A percentile compares a stretch with the other conserved stretches of the same genome.
Evolutionary conservation across 2,329 filamentous ascomycete species (phyloP).

Genomic region (Alternaria sp.): DNA sequence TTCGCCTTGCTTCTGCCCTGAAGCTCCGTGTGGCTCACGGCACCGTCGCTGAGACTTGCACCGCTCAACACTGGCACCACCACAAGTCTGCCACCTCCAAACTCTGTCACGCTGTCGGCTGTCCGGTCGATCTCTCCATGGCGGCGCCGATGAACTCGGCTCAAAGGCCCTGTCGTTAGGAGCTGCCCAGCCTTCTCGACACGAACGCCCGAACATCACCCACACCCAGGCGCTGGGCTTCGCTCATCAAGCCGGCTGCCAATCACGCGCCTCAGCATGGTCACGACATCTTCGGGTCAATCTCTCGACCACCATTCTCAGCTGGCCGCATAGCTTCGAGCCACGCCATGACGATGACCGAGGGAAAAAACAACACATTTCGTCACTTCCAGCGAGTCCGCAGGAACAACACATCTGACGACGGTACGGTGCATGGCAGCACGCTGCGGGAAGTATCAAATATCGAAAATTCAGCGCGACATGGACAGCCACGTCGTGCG

Average conservation of each 20-base stretch:
- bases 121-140: neutral
- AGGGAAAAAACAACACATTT: constrained; percentile 5
- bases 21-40: neutral
- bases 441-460: constrained; percentile 30
- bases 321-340: constrained; percentile 21
- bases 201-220: constrained; percentile 16
- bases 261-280: constrained; percentile 19
- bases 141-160: constrained; percentile 3
- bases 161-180: constrained; percentile 17
- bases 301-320: constrained; percentile 29
- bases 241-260: constrained; percentile 27
- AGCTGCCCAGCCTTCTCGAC: constrained; percentile 26
- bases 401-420: constrained; percentile 28
- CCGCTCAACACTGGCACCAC: constrained; percentile 9
- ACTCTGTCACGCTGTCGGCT: neutral
- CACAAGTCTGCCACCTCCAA: constrained; percentile 6
- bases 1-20: constrained; percentile 3
- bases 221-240: constrained; percentile 25
- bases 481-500: constrained; percentile 41
- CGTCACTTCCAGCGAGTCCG: constrained; percentile 10
- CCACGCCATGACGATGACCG: neutral
- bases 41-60: neutral
- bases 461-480: constrained; percentile 24
- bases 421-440: constrained; percentile 24
- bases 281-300: constrained; percentile 23